Evolutionary conservation across 768 basidiomycete genomes (phyloP).

Genomic region (Xerocomus potaroensis): DNA sequence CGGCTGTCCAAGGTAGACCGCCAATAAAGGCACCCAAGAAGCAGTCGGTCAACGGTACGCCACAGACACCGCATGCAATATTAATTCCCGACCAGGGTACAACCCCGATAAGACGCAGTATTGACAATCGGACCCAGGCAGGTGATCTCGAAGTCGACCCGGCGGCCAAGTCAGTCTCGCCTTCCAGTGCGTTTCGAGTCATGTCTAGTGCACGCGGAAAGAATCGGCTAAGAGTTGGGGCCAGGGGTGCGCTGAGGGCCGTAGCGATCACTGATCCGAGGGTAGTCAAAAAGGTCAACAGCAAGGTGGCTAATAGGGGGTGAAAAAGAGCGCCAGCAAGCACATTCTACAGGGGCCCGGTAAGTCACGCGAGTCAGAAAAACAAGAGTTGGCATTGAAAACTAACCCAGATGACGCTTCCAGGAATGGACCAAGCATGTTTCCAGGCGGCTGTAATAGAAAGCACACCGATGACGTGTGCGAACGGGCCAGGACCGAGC

Average conservation of each 20-base stretch:
- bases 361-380: conserved; percentile 14
- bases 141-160: conserved; percentile 35
- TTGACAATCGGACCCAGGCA: conserved; percentile 81
- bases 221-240: conserved; percentile 73
- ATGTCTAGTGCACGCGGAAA: conserved; percentile 84
- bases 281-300: conserved; percentile 83
- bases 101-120: conserved; percentile 86
- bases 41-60: conserved; percentile 72
- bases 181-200: conserved; percentile 77
- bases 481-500: conserved; percentile 56
- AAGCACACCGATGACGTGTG: conserved; percentile 80
- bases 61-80: conserved; percentile 90
- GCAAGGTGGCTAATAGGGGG: conserved; percentile 72
- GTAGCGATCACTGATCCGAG: conserved; percentile 82
- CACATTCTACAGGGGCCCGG: conserved; percentile 61
- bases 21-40: conserved; percentile 81
- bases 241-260: conserved; percentile 74
- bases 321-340: conserved; percentile 84
- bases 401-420: conserved; percentile 86
- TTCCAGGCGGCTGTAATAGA: conserved; percentile 88
- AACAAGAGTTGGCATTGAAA: neutral
- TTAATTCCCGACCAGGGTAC: conserved; percentile 98
- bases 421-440: conserved; percentile 96
- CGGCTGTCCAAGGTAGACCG: conserved; percentile 83
- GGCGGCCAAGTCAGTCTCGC: conserved; percentile 46